Base-by-base conservation (phyloP, 2,329 filamentous ascomycete species). In the Alternaria postmessia region DNA sequence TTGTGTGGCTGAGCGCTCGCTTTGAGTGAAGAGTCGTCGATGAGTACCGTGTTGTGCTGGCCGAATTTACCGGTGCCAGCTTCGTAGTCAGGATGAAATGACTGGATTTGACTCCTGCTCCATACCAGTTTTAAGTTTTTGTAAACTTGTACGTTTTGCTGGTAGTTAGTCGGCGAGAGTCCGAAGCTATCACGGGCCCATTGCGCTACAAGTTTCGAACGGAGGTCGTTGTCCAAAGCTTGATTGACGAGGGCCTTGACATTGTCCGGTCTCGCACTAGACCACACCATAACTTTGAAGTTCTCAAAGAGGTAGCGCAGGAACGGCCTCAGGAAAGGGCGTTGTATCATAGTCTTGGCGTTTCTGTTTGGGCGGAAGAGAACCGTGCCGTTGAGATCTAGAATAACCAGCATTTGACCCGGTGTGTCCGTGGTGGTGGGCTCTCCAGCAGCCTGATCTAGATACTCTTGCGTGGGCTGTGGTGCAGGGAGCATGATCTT, bases 351-450 rank as follows among this genome's bases (percentile, higher is more conserved):
- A 42, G 77, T 75, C 9, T 82, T 84, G 4, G 70, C 66, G 24
- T 68, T 66, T 7, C 57, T 66, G n/a, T 82, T 83, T 8, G 88
- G 89, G 5, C 95, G 90, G 79, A 87, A 85, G 36, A 98, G 85
- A 1, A 99, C 84, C 0, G 94, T 97, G 63, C 95, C 95, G 77
- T 98, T 99, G 38, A 99, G 86, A 79, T 99, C 95, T 63, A 98
- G 87, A 47, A 98, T 87, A 51, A 99, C 83, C 22, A 99, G 87
- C 34, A 97, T 85, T 16, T 85, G 86, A 41, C 87, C 87, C 1
- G 89, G 85, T 1, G 76, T 51, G 0, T 77, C 39, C 4, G 86
- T 59, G 2, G 61, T 64, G 6, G 61, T 60, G 0, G 75, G 68
- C 22, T 65, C 61, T 12, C 78, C 16, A 66, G 79, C 74, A 2